Conservation (phyloP, 2,329 filamentous ascomycete genomes). For the Neonectria neomacrospora region DNA sequence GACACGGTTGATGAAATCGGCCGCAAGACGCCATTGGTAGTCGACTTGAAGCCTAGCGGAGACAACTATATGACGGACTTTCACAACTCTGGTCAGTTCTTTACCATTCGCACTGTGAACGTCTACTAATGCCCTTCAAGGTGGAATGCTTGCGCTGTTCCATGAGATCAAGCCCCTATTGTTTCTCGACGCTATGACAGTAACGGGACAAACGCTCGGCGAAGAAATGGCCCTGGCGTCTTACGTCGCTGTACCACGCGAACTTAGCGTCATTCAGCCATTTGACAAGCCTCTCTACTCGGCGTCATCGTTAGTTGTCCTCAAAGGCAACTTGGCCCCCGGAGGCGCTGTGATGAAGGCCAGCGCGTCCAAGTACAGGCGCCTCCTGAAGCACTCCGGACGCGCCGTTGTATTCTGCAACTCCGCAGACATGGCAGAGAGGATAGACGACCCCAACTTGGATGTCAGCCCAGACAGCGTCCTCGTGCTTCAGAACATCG, state of each 20-base stretch:
- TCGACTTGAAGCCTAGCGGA: slow-evolving; percentile 87
- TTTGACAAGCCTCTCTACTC: slow-evolving; percentile 74
- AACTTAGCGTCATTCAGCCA: slow-evolving; percentile 69
- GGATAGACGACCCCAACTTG: slow-evolving; percentile 67
- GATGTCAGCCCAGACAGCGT: slow-evolving; percentile 71
- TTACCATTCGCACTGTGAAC: rapidly evolving
- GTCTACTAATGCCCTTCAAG: slow-evolving; percentile 46
- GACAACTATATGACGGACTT: slow-evolving; percentile 92
- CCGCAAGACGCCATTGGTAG: slow-evolving; percentile 81
- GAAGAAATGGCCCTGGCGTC: slow-evolving; percentile 80
- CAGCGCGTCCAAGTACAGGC: slow-evolving; percentile 82
- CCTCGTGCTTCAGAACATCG: slow-evolving; percentile 87
- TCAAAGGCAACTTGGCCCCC: slow-evolving; percentile 85
- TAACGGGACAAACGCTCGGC: slow-evolving; percentile 86
- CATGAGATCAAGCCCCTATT: slow-evolving; percentile 81
- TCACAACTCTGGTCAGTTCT: slow-evolving; percentile 70
- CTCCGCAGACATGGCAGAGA: slow-evolving; percentile 78
- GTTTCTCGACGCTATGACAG: slow-evolving; percentile 79
- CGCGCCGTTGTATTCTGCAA: slow-evolving; percentile 74
- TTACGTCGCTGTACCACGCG: slow-evolving; percentile 59
- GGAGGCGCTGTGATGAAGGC: slow-evolving; percentile 90
- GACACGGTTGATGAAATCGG: slow-evolving; percentile 84
- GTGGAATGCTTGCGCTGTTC: slow-evolving; percentile 84
- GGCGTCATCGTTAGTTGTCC: slow-evolving; percentile 82
- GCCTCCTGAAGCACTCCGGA: slow-evolving; percentile 58